phyloP scores from a whole-genome alignment of 2,329 filamentous ascomycete genomes.

The Penicillium sp. region DNA sequence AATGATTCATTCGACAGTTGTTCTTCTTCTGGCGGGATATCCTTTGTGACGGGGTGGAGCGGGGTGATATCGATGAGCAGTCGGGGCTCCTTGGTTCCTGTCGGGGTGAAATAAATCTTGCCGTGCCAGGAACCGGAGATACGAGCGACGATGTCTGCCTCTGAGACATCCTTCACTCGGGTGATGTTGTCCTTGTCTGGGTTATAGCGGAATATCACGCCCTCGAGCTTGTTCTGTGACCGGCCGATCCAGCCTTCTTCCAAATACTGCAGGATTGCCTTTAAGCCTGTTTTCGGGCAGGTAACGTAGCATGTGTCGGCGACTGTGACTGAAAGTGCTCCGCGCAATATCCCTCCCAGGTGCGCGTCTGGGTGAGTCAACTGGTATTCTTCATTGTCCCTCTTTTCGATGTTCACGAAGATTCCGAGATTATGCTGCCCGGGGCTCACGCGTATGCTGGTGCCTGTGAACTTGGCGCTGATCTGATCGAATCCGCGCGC shows the following conservation, averaged over 20 bases:
- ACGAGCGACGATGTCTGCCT: constrained; percentile 75
- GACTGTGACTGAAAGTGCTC: constrained; percentile 83
- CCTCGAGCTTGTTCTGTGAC: constrained; percentile 85
- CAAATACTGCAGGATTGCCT: constrained; percentile 86
- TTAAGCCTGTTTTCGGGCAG: constrained; percentile 84
- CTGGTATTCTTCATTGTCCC: constrained; percentile 86
- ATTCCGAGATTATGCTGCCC: constrained; percentile 94
- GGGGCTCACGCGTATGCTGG: constrained; percentile 83
- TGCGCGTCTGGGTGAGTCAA: constrained; percentile 93
- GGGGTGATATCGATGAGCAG: constrained; percentile 87
- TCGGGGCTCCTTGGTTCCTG: constrained; percentile 50
- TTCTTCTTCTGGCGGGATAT: constrained; percentile 68
- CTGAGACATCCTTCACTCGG: constrained; percentile 79
- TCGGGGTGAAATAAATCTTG: constrained; percentile 59
- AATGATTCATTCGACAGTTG: constrained; percentile 89
- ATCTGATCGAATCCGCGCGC: constrained; percentile 94
- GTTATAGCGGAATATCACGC: constrained; percentile 86
- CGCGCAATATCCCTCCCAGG: constrained; percentile 79
- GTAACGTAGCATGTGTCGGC: constrained; percentile 84
- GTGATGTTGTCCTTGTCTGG: constrained; percentile 77
- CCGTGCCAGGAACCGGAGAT: constrained; percentile 84
- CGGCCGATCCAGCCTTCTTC: constrained; percentile 94
- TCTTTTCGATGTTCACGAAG: constrained; percentile 78
- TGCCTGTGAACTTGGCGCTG: constrained; percentile 95
- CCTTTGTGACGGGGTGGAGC: constrained; percentile 73